A percentile compares a stretch with the other conserved stretches of the same genome.
Evolutionary conservation across 2,329 filamentous ascomycete species (phyloP).

Genomic region (Cordyceps cateniannulata): DNA sequence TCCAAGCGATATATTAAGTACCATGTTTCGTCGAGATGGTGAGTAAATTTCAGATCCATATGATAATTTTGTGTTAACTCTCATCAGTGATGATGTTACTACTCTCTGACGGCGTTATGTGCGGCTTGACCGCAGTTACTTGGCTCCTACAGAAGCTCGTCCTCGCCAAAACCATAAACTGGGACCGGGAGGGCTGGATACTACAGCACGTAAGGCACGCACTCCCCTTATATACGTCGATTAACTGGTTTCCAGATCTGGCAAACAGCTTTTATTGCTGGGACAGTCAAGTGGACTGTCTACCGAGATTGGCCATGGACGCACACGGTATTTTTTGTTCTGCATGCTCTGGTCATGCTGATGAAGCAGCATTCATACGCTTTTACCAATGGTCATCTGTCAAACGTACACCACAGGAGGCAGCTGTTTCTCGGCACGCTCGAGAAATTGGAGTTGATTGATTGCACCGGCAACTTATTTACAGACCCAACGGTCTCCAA

Average conservation of each 20-base stretch:
- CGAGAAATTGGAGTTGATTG: conserved; percentile 49
- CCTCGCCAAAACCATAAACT: conserved; percentile 52
- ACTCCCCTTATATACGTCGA: not conserved
- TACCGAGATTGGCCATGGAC: conserved; percentile 77
- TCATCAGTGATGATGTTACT: conserved; percentile 43
- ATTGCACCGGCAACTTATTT: conserved; percentile 38
- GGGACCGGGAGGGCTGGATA: conserved; percentile 65
- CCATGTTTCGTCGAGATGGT: conserved; percentile 54
- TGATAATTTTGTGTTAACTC: not conserved
- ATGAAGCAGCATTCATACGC: conserved; percentile 82
- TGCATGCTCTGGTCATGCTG: conserved; percentile 68
- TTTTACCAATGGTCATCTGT: conserved; percentile 72
- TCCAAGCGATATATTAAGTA: conserved; percentile 62
- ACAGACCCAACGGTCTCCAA: not conserved
- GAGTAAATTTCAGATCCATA: conserved; percentile 13
- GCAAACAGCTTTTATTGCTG: conserved; percentile 58
- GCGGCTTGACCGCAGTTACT: conserved; percentile 56
- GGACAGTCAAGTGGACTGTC: conserved; percentile 58
- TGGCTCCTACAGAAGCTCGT: conserved; percentile 59
- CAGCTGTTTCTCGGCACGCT: conserved; percentile 40
- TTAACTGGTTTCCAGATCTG: conserved; percentile 44
- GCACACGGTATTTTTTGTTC: conserved; percentile 69
- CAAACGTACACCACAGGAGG: conserved; percentile 48
- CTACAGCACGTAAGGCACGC: conserved; percentile 53
- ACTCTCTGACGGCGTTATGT: conserved; percentile 64